Conservation (phyloP, 2,329 filamentous ascomycete species). For the Xylaria sp. region DNA sequence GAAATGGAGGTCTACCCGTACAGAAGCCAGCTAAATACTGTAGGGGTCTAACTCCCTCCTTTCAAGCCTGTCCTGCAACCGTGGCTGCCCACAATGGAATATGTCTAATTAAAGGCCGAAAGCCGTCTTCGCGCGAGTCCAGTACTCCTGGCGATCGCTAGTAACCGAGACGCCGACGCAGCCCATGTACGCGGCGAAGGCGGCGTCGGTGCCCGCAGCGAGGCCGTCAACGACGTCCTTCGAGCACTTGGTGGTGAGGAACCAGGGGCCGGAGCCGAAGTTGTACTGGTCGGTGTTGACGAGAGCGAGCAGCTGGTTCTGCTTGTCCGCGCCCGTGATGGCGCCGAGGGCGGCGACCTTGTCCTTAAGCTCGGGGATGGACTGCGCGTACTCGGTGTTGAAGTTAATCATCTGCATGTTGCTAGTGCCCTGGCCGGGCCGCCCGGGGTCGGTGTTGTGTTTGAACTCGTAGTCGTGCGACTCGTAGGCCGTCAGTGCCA, state of each 20-base stretch:
- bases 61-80: no score
- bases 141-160: slow-evolving; percentile 54
- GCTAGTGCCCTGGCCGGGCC: slow-evolving; percentile 75
- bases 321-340: slow-evolving; percentile 39
- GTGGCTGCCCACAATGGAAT: background rate
- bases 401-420: slow-evolving; percentile 63
- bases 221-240: slow-evolving; percentile 51
- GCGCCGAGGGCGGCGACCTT: slow-evolving; percentile 42
- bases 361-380: slow-evolving; percentile 53
- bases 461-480: slow-evolving; percentile 76
- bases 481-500: slow-evolving; percentile 79
- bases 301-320: slow-evolving; percentile 57
- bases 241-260: slow-evolving; percentile 58
- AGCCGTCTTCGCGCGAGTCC: slow-evolving; percentile 59
- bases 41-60: no score
- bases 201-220: slow-evolving; percentile 53
- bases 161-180: slow-evolving; percentile 57
- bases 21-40: no score
- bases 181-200: slow-evolving; percentile 59
- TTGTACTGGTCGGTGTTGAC: slow-evolving; percentile 63
- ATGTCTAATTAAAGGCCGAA: slow-evolving; percentile 52
- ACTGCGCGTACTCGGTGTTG: slow-evolving; percentile 62
- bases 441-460: slow-evolving; percentile 68
- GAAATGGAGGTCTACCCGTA: no score
- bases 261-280: slow-evolving; percentile 66